Percentiles rank a stretch among this genome's conserved stretches.
Evolutionary conservation across 73 alveolate genomes (phyloP).

Genomic region (Blepharisma japonicum): DNA sequence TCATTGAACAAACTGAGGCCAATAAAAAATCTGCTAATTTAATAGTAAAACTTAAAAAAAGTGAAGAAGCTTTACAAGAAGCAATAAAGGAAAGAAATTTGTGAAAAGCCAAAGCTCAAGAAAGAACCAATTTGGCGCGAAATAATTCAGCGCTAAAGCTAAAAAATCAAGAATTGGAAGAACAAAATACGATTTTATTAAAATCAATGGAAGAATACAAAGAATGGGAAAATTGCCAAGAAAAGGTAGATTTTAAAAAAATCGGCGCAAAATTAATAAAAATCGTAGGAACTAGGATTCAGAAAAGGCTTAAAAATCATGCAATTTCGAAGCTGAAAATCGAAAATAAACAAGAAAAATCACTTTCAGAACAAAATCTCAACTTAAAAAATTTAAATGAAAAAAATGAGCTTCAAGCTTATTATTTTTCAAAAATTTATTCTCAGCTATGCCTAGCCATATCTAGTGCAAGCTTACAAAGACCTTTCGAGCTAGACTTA

Average conservation of each 20-base stretch:
- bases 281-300: neutral
- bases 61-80: too few relatives aligned
- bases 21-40: too few relatives aligned
- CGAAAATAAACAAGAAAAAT: neutral
- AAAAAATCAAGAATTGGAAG: too few relatives aligned
- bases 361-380: neutral
- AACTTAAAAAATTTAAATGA: neutral
- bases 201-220: too few relatives aligned
- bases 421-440: neutral
- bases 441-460: neutral
- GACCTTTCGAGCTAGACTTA: constrained; percentile 7
- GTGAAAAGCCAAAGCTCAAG: too few relatives aligned
- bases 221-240: too few relatives aligned
- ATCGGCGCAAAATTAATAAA: neutral
- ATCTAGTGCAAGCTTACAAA: neutral
- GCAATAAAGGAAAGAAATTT: too few relatives aligned
- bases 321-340: neutral
- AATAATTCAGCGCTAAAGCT: too few relatives aligned
- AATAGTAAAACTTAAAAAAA: too few relatives aligned
- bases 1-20: too few relatives aligned
- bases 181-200: too few relatives aligned
- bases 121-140: too few relatives aligned
- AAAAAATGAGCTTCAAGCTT: constrained; percentile 12
- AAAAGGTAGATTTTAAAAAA: neutral
- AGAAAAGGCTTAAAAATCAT: neutral